Conservation (phyloP, 345 rosid genomes). For the Gossypium mustelinum region DNA sequence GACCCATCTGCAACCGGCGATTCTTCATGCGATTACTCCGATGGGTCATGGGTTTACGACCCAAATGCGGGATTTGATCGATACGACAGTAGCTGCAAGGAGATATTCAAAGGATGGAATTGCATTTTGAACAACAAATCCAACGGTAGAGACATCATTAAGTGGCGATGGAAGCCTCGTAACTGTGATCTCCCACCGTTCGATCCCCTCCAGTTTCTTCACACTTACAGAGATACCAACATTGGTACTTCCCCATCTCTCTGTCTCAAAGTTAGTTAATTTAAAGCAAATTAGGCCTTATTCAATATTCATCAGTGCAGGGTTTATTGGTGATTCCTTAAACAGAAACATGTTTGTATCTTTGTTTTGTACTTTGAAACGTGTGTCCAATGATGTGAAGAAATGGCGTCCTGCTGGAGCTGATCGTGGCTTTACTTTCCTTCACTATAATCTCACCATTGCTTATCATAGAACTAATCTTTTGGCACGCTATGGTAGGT, state of each 20-base stretch:
- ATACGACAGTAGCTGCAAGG: conserved; percentile 69
- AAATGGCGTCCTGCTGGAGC: conserved; percentile 96
- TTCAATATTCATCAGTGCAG: conserved; percentile 57
- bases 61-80: conserved; percentile 28
- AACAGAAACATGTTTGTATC: conserved; percentile 96
- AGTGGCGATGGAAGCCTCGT: conserved; percentile 86
- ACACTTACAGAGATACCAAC: conserved; percentile 47
- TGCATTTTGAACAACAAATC: conserved; percentile 66
- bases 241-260: conserved; percentile 48
- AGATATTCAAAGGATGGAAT: conserved; percentile 96
- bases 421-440: conserved; percentile 89
- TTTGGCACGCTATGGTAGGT: conserved; percentile 90
- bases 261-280: neutral
- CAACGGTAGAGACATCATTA: conserved; percentile 49
- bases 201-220: conserved; percentile 56
- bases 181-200: conserved; percentile 56
- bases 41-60: conserved; percentile 78
- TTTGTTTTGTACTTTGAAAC: conserved; percentile 68
- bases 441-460: conserved; percentile 71
- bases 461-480: conserved; percentile 95
- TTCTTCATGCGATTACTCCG: conserved; percentile 53
- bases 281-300: conserved; percentile 8
- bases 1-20: neutral
- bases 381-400: conserved; percentile 52
- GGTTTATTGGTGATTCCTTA: conserved; percentile 90